phyloP scores from a whole-genome alignment of 768 basidiomycete species.

The Dioszegia hungarica region DNA sequence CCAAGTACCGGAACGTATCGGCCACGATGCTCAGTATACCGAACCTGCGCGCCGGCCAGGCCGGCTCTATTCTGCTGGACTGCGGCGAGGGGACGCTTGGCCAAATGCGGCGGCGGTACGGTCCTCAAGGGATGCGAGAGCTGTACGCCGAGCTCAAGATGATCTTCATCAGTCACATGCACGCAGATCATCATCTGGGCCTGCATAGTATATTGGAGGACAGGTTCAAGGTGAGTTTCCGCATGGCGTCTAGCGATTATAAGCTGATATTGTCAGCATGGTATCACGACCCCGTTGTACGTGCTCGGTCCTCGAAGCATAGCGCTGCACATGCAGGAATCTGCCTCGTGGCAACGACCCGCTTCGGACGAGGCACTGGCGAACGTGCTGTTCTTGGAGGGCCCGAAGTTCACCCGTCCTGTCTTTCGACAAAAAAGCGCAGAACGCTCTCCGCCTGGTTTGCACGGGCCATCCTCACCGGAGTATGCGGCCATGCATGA shows the following conservation, averaged over 20 bases:
- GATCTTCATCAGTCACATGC: constrained; percentile 83
- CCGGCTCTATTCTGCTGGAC: constrained; percentile 80
- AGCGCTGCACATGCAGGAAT: constrained; percentile 58
- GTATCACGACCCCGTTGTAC: constrained; percentile 53
- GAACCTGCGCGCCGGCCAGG: constrained; percentile 55
- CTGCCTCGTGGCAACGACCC: constrained; percentile 65
- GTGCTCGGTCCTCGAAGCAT: constrained; percentile 54
- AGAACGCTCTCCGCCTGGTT: too few relatives aligned
- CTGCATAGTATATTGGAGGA: constrained; percentile 67
- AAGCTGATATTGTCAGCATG: constrained; percentile 14
- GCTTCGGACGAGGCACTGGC: constrained; percentile 50
- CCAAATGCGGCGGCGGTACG: constrained; percentile 74
- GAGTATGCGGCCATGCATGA: too few relatives aligned
- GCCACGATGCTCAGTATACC: constrained; percentile 74
- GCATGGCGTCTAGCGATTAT: background rate
- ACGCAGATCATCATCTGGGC: constrained; percentile 89
- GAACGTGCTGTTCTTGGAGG: constrained; percentile 28
- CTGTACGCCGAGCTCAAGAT: constrained; percentile 67
- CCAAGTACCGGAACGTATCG: constrained; percentile 75
- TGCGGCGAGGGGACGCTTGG: constrained; percentile 90
- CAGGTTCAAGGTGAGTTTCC: constrained; percentile 59
- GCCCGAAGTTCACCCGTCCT: too few relatives aligned
- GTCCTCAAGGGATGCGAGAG: constrained; percentile 44
- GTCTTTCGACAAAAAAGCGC: too few relatives aligned
- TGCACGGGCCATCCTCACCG: too few relatives aligned